Evolutionary conservation across 805 yeast genomes (phyloP).

Genomic region (Saccharomycopsis microspora): DNA sequence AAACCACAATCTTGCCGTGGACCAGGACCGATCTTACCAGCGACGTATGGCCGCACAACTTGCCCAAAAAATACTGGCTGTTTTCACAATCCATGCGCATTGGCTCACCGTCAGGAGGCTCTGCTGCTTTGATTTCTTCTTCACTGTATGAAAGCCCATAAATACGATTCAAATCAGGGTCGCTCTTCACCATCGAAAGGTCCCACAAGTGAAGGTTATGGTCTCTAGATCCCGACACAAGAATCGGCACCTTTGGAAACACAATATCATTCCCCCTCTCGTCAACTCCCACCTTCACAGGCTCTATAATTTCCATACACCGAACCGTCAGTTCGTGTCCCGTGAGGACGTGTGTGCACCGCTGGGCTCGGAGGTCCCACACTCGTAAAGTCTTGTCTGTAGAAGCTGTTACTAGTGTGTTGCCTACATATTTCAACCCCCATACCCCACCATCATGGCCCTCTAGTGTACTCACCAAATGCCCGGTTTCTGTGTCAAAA

Average conservation of each 20-base stretch:
- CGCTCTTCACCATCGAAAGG: slow-evolving; percentile 41
- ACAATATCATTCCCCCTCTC: slow-evolving; percentile 44
- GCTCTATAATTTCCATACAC: slow-evolving; percentile 75
- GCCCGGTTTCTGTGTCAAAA: slow-evolving; percentile 67
- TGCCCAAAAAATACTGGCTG: slow-evolving; percentile 58
- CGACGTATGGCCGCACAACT: slow-evolving; percentile 64
- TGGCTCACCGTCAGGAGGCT: not conserved
- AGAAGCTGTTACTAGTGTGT: slow-evolving; percentile 83
- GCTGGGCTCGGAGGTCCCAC: slow-evolving; percentile 80
- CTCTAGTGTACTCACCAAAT: slow-evolving; percentile 43
- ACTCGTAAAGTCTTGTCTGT: slow-evolving; percentile 90
- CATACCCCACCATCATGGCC: slow-evolving; percentile 99
- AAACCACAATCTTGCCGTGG: slow-evolving; percentile 67
- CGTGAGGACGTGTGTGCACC: slow-evolving; percentile 81
- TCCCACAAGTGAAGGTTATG: slow-evolving; percentile 76
- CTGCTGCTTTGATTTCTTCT: slow-evolving; percentile 16
- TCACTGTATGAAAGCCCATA: slow-evolving; percentile 8
- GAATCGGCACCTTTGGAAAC: slow-evolving; percentile 53
- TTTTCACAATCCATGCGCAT: not conserved
- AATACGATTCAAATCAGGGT: slow-evolving; percentile 15
- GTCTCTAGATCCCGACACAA: slow-evolving; percentile 86
- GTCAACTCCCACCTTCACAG: slow-evolving; percentile 50
- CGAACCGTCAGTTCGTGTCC: slow-evolving; percentile 93
- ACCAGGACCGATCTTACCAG: slow-evolving; percentile 86
- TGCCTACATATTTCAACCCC: slow-evolving; percentile 84